Evolutionary conservation across 305 asterid species (phyloP), one percentile per base, ranked within the genome.

Genomic region (Rubia peregrina): DNA sequence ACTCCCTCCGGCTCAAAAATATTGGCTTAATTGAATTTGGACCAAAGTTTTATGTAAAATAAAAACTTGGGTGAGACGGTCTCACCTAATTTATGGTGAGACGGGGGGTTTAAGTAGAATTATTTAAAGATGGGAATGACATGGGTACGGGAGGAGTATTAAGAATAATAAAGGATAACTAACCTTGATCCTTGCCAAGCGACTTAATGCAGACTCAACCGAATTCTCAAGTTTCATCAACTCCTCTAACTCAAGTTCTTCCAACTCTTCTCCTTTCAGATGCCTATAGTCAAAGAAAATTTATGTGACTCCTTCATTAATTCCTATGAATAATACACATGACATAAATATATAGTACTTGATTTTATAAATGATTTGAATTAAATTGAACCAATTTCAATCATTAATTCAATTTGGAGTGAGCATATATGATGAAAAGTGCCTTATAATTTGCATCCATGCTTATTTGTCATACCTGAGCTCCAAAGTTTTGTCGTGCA

Each of bases 221-320:
- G 74, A 9, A 75, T 78, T 91, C 82, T 91, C 97, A 14, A 91
- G 85, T 82, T 71, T 91, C 56, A 81, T 75, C 84, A 91, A 72
- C 33, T 87, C 96, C 57, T 81, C 83, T 78, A 89, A 12, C 36
- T 78, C 77, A 67, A 91, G 96, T 36, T 80, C 96, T 71, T 85
- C 80, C 53, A 91, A 83, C 69, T 86, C 96, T 80, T 91, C 95
- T 76, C 96, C 97, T 64, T 73, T 78, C 5, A 91, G 91, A 70
- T 80, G 90, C 86, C 95, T 87, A 61, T 61, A 17, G 33, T 30
- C 21, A 19, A 33, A 10, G 65, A 56, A 21, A 42, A 4, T 22
- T 22, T 49, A 49, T 14, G 56, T 13, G 56, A 21, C 5, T 13
- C n/a, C 5, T 49, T 16, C 7, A 0, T 49, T 49, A 19, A 57